Evolutionary conservation across 495 filamentous ascomycete species (phyloP).

Genomic region (Trichoderma asperelloides): DNA sequence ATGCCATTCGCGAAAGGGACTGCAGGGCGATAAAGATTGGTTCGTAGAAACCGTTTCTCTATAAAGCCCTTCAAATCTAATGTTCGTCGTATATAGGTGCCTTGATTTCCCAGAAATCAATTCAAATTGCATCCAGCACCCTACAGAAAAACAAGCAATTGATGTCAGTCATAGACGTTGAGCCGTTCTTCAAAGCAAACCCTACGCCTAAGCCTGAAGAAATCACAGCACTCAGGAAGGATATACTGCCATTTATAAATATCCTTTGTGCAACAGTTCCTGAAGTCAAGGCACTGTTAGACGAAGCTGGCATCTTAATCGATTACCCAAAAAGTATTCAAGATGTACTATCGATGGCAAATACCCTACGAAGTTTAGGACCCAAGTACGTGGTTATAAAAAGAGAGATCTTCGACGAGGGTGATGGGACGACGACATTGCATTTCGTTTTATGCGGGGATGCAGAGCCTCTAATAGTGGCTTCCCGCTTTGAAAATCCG

Average conservation of each 20-base stretch:
- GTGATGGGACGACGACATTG: conserved; percentile 5
- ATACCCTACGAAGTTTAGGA: conserved; percentile 8
- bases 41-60: neutral
- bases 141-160: neutral
- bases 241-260: conserved; percentile 6
- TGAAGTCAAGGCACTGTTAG: conserved; percentile 10
- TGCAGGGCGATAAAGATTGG: neutral
- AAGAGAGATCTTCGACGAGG: conserved; percentile 10
- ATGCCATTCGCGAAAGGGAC: neutral
- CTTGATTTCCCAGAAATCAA: conserved; percentile 6
- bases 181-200: conserved; percentile 9
- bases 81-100: conserved; percentile 4
- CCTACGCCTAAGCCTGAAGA: conserved; percentile 7
- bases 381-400: conserved; percentile 10
- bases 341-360: conserved; percentile 10
- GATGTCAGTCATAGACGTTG: conserved; percentile 2
- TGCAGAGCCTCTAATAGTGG: conserved; percentile 2
- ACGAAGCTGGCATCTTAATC: conserved; percentile 7
- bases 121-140: conserved; percentile 1
- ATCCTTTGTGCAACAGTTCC: conserved; percentile 8
- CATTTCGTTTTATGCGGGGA: conserved; percentile 8
- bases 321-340: conserved; percentile 10
- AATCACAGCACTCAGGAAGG: conserved; percentile 9
- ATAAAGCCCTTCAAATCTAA: neutral
- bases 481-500: conserved; percentile 9